These are phyloP conservation scores for Beauveria sp. DNA, from an alignment of 2,329 filamentous ascomycete genomes.

Conservation along the genomic window DNA sequence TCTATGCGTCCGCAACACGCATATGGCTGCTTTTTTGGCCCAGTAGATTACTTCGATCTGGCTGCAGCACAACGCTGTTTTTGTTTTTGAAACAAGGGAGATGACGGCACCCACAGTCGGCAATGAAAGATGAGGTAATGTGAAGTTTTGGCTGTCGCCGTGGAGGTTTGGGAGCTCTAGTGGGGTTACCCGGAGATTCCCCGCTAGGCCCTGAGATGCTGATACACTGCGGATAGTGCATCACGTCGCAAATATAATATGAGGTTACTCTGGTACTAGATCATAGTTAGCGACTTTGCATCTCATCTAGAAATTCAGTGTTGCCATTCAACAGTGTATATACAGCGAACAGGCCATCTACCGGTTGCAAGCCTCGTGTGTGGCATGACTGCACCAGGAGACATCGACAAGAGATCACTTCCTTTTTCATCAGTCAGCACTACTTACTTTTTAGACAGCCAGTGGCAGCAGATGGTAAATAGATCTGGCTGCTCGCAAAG, in stretches of 20 bases:
- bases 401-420: not conserved
- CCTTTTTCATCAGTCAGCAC: not conserved
- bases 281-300: not conserved
- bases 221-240: too few species aligned
- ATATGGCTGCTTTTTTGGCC: not conserved
- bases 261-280: not conserved
- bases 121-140: constrained; percentile 1
- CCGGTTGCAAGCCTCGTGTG: not conserved
- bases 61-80: not conserved
- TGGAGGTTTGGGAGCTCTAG: constrained; percentile 19
- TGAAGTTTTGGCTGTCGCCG: constrained; percentile 17
- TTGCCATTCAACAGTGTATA: not conserved
- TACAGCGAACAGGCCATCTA: not conserved
- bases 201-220: not conserved
- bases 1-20: not conserved
- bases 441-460: not conserved
- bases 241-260: not conserved
- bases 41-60: not conserved
- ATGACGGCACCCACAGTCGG: not conserved
- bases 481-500: not conserved
- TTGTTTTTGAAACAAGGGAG: not conserved
- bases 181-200: constrained; percentile 11
- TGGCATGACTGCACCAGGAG: not conserved
- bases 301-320: not conserved
- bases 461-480: not conserved